Evolutionary conservation across 1,284 basidiomycete species (phyloP), one percentile per base, ranked within the genome.

Genomic region (Pascua guehoae): DNA sequence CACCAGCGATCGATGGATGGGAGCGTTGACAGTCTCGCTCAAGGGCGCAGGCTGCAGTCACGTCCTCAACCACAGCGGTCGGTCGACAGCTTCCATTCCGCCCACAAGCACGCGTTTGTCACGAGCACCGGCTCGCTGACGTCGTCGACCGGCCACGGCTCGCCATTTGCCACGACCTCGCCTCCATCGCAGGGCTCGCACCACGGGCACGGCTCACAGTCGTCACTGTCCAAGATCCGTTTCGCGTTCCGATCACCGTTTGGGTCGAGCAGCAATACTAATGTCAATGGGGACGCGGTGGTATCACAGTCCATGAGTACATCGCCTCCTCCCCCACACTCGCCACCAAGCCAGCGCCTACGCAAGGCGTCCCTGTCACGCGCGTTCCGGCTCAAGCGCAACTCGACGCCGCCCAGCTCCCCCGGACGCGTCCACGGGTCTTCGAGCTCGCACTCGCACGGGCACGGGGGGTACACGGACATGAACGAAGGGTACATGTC

Each of bases 311-410:
- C 24, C 24, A 32, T 32, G 24, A 7, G 7, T 32, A 32, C 24
- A 32, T 32, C 24, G 24, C 7, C 24, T 32, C 11, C 14, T 16
- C 36, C 53, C 4, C 47, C 53, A 11, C 43, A 39, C 38, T 51
- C 47, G 44, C 48, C 44, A 12, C 36, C 46, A 5, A 46, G 37
- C 12, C 36, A 40, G 11, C 50, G 58, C 5, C 39, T 52, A 15
- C 54, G 58, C 5, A 56, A 47, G 4, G 42, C 51, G 3, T 53
- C 51, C 5, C 39, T 58, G 15, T 47, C 56, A 12, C 51, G 52
- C 17, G 60, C 56, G n/a, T 53, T 62, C 42, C 57, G 57, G 10
- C 46, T 57, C n/a, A 54, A 54, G 5, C 46, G 52, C 1, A 42
- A 24, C 18, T 42, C 17, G 15, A 53, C 56, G n/a, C 41, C 56